Conservation (phyloP, 345 rosid genomes). For the Ricinus communis region DNA sequence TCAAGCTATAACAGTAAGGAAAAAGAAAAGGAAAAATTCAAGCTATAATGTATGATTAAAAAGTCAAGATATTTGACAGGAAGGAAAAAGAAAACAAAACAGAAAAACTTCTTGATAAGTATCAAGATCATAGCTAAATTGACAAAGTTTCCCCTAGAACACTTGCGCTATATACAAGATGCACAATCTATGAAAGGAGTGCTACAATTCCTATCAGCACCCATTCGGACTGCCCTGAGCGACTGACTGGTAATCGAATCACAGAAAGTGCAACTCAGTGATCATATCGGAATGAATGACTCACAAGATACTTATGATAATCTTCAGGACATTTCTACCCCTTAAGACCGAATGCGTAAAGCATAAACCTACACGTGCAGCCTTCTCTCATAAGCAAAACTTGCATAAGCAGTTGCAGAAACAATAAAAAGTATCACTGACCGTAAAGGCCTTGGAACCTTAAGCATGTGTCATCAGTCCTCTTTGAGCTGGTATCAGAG, state of each 20-base stretch:
- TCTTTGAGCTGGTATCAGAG: constrained; percentile 5
- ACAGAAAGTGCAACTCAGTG: constrained; percentile 3
- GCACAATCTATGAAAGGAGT: constrained; percentile 19
- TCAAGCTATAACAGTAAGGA: no score
- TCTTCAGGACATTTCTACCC: no score
- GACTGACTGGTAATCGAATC: neutral
- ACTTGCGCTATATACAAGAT: constrained; percentile 14
- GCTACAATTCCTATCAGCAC: constrained; percentile 23
- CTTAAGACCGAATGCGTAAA: neutral
- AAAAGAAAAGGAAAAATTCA: no score
- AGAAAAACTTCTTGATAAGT: no score
- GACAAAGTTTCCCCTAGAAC: neutral
- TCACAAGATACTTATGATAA: neutral
- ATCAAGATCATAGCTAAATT: neutral
- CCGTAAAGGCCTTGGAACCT: no score
- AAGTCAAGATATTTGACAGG: no score
- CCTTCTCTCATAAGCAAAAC: neutral
- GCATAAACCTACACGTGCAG: neutral
- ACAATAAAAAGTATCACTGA: constrained; percentile 9
- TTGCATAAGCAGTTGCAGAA: neutral
- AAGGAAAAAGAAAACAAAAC: no score
- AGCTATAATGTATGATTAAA: no score
- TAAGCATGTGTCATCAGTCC: no score
- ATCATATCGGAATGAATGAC: constrained; percentile 3
- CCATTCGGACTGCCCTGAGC: neutral